phyloP scores from a whole-genome alignment of 2,329 filamentous ascomycete genomes.

The Drechslerella coelobrocha region DNA sequence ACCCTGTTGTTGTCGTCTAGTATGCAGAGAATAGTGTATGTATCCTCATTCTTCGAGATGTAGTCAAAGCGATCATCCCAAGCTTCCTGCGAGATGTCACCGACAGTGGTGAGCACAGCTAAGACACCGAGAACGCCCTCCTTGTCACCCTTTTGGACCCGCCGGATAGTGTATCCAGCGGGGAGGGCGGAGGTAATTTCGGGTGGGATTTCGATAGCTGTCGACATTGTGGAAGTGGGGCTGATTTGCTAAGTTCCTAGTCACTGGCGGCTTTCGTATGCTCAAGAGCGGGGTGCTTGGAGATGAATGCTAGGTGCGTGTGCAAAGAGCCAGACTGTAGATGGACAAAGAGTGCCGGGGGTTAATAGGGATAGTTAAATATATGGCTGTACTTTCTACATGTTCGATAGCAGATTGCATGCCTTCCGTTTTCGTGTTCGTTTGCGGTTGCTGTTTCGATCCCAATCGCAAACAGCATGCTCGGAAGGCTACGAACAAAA shows the following conservation, averaged over 20 bases:
- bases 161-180: slow-evolving; percentile 79
- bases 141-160: slow-evolving; percentile 76
- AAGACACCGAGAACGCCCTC: slow-evolving; percentile 89
- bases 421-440: no score
- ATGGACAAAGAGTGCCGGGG: no score
- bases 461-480: no score
- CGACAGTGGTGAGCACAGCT: slow-evolving; percentile 88
- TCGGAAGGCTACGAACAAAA: neutral
- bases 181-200: slow-evolving; percentile 76
- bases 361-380: no score
- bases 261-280: neutral
- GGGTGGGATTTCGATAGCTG: slow-evolving; percentile 60
- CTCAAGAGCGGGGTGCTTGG: neutral
- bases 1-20: slow-evolving; percentile 73
- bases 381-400: no score
- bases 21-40: slow-evolving; percentile 87
- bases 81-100: slow-evolving; percentile 76
- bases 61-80: slow-evolving; percentile 84
- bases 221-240: slow-evolving; percentile 11
- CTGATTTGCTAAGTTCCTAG: neutral
- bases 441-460: no score
- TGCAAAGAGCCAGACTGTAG: no score
- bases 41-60: slow-evolving; percentile 74
- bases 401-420: neutral
- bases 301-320: neutral